These are phyloP conservation scores for Pecoramyces ruminantium DNA, from an alignment of 192 early-diverging fungal genomes.

Conservation along the genomic window DNA sequence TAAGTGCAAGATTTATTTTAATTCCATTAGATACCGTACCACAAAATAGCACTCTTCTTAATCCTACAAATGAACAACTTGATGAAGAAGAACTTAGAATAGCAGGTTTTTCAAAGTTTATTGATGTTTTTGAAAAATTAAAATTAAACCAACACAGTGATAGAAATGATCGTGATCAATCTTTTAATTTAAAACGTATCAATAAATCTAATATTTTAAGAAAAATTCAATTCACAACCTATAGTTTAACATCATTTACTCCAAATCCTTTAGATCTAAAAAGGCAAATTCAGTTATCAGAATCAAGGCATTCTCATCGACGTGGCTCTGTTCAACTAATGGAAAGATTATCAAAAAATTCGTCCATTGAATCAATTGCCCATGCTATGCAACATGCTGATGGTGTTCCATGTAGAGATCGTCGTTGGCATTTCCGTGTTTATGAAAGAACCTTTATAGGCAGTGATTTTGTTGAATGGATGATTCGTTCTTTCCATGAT, in stretches of 20 bases:
- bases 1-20: conserved; percentile 76
- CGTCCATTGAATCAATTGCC: conserved; percentile 32
- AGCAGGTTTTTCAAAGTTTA: conserved; percentile 66
- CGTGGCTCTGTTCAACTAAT: neutral
- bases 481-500: conserved; percentile 55
- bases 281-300: neutral
- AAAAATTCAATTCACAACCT: neutral
- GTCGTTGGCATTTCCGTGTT: conserved; percentile 69
- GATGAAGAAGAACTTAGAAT: conserved; percentile 80
- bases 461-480: conserved; percentile 75
- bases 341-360: conserved; percentile 21
- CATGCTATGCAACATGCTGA: conserved; percentile 46
- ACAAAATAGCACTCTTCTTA: conserved; percentile 13
- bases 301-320: neutral
- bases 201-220: neutral
- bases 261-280: conserved; percentile 1
- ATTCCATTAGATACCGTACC: conserved; percentile 61
- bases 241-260: conserved; percentile 1
- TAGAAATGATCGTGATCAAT: conserved; percentile 8
- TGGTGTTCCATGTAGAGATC: conserved; percentile 51
- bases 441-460: conserved; percentile 63
- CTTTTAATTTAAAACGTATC: neutral
- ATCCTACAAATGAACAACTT: conserved; percentile 39
- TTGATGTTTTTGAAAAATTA: conserved; percentile 61
- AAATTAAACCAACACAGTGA: conserved; percentile 25